Base-by-base conservation (phyloP, 768 basidiomycete genomes). In the Lyophyllum decastes region DNA sequence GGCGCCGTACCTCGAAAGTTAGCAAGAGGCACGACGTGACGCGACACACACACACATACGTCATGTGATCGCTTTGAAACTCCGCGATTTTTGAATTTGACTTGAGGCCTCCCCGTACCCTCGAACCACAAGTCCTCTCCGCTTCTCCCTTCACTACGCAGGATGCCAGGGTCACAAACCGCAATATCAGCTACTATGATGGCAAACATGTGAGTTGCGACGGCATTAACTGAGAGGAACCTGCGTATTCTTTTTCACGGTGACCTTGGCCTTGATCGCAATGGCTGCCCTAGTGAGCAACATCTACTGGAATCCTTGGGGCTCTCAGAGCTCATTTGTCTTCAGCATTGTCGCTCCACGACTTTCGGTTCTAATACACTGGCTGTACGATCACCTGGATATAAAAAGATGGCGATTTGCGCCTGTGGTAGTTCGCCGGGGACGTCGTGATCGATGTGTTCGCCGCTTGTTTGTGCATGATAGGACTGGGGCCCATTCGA, bases 401-500 rank as follows among this genome's bases (percentile, higher is more conserved):
- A 6, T 38, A 52, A 27, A 2, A 3, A 19, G n/a, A n/a, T 16
- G 40, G 16, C n/a, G 17, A 24, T 4, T 10, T 24, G 44, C 22
- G 14, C 21, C 22, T 45, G 8, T 2, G n/a, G 40, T 4, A n/a
- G 2, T 10, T 41, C 44, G 21, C 41, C 19, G 41, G 19, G 45
- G 45, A 24, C 49, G 30, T 50, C 24, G 49, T 45, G 55, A 53
- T 59, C 54, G 58, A 54, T 46, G 22, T 57, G 63, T 59, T 45
- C 57, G 63, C 63, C 63, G 38, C 54, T 65, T 65, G 64, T 65
- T 65, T 65, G 64, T 57, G 1, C 53, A 27, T 65, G 62, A 48
- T 65, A 51, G 48, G 58, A 49, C 48, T 41, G 25, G 17, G 21
- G 47, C 43, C 43, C 45, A 34, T 45, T 57, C 48, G 25, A 24